Conservation (phyloP, 2,329 filamentous ascomycete genomes). For the Fusarium nelsonii region DNA sequence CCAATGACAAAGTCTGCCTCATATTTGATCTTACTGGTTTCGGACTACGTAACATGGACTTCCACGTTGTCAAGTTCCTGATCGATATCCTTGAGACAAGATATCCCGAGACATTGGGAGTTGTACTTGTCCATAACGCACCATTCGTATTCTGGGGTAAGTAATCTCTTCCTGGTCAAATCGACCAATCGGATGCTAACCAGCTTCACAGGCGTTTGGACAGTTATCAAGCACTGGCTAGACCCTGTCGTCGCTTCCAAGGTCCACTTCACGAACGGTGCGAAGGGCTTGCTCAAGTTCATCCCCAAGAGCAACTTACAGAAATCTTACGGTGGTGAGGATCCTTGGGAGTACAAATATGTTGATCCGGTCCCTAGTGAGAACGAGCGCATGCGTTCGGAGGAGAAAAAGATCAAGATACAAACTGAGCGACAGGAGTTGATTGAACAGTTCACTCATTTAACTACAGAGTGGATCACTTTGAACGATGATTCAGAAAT, state of each 20-base stretch:
- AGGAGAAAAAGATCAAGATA: slow-evolving; percentile 60
- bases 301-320: slow-evolving; percentile 67
- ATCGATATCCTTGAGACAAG: slow-evolving; percentile 84
- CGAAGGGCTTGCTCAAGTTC: slow-evolving; percentile 71
- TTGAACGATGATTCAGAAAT: background rate
- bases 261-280: slow-evolving; percentile 75
- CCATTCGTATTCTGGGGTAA: slow-evolving; percentile 75
- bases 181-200: background rate
- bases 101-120: slow-evolving; percentile 79
- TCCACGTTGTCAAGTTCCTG: slow-evolving; percentile 81
- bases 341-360: slow-evolving; percentile 75
- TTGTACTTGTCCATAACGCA: slow-evolving; percentile 79
- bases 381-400: slow-evolving; percentile 60
- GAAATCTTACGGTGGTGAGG: slow-evolving; percentile 74
- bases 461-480: slow-evolving; percentile 33
- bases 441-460: slow-evolving; percentile 66
- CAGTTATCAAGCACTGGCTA: slow-evolving; percentile 79
- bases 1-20: slow-evolving; percentile 53
- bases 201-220: slow-evolving; percentile 59
- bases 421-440: slow-evolving; percentile 64
- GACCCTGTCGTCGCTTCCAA: slow-evolving; percentile 81
- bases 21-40: slow-evolving; percentile 81
- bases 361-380: slow-evolving; percentile 70
- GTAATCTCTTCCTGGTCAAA: background rate
- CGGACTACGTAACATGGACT: slow-evolving; percentile 80